Conservation (phyloP, 2,329 filamentous ascomycete species). For the Diaporthe vaccinii region DNA sequence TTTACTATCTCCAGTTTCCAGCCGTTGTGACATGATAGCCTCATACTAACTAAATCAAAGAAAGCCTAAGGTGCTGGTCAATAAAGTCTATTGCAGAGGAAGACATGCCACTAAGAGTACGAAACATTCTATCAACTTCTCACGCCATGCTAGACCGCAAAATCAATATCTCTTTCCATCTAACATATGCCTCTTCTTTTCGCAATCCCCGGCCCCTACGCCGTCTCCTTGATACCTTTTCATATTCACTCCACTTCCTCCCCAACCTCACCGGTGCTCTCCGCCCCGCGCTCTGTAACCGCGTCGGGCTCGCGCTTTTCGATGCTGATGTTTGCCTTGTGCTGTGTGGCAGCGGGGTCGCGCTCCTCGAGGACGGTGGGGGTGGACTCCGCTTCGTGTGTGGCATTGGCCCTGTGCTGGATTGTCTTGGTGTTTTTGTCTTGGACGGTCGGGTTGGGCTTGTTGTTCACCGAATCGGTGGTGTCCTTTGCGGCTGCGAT, state of each 20-base stretch:
- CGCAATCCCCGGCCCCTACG: accelerated
- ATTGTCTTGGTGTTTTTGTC: neutral
- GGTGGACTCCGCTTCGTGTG: neutral
- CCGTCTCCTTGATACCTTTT: neutral
- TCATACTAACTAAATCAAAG: too few species aligned
- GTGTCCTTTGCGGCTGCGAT: neutral
- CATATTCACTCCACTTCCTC: neutral
- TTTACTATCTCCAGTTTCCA: too few species aligned
- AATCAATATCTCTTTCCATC: neutral
- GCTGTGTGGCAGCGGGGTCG: neutral
- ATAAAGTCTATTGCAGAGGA: neutral
- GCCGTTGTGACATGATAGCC: too few species aligned
- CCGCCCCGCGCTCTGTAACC: neutral
- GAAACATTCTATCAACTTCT: neutral
- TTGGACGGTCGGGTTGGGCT: neutral
- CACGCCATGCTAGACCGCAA: neutral
- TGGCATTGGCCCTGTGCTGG: too few species aligned
- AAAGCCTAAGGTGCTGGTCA: too few species aligned
- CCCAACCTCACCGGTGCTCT: neutral
- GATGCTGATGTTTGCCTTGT: neutral
- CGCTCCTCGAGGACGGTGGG: neutral
- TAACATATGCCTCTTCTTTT: neutral
- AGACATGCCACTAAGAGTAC: neutral
- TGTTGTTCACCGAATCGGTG: neutral
- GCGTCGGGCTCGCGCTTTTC: neutral